Conservation (phyloP, 805 yeast species). For the Teunomyces atbi region DNA sequence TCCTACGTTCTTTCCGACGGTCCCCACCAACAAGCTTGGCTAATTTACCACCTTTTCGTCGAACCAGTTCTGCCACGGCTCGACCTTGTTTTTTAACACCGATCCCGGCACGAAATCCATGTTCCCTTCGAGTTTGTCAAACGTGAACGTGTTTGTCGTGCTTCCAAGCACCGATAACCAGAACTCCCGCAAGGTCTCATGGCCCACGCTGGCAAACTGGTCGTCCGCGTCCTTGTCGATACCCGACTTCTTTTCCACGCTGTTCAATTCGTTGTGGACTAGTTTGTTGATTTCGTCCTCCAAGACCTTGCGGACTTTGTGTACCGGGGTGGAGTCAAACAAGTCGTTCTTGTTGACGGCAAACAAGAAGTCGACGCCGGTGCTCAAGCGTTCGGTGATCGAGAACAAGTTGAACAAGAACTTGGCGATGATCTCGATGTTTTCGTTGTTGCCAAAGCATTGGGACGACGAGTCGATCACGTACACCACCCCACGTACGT, state of each 20-base stretch:
- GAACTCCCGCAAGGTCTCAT: constrained; percentile 46
- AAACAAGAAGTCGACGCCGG: constrained; percentile 70
- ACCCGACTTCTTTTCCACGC: constrained; percentile 34
- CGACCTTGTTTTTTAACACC: constrained; percentile 53
- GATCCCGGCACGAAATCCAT: constrained; percentile 74
- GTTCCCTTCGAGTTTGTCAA: constrained; percentile 69
- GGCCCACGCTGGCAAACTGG: constrained; percentile 19
- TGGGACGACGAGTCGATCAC: constrained; percentile 73
- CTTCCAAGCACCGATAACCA: constrained; percentile 39
- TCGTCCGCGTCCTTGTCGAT: constrained; percentile 37
- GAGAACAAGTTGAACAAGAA: constrained; percentile 59
- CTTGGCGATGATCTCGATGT: constrained; percentile 47
- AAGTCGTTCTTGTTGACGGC: constrained; percentile 86
- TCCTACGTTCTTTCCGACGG: constrained; percentile 12
- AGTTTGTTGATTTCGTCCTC: constrained; percentile 63
- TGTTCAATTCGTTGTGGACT: constrained; percentile 43
- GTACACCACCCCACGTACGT: constrained; percentile 67
- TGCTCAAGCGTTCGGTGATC: constrained; percentile 59
- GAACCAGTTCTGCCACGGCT: constrained; percentile 75
- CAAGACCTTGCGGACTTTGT: constrained; percentile 56
- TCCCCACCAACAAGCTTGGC: constrained; percentile 10
- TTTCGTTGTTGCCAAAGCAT: constrained; percentile 40
- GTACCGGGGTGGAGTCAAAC: constrained; percentile 75
- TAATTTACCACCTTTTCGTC: constrained; percentile 62
- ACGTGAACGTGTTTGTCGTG: constrained; percentile 48